Conservation (phyloP, 108 stramenopile species). For the Skeletonema marinoi region DNA sequence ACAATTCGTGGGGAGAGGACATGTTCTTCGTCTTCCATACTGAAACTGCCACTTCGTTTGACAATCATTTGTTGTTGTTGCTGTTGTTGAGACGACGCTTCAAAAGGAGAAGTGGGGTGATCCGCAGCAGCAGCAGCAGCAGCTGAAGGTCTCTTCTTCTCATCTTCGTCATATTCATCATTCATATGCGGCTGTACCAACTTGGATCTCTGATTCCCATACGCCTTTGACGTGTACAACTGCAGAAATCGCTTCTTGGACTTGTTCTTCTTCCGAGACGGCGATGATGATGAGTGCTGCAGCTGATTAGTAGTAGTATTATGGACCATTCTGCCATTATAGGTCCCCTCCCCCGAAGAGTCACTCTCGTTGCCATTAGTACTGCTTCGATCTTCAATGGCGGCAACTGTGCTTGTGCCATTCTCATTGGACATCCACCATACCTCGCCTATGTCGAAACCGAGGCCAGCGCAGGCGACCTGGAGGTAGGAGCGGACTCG, state of each 20-base stretch:
- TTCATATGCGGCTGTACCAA: constrained; percentile 73
- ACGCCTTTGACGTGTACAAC: constrained; percentile 94
- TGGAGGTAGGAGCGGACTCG: constrained; percentile 90
- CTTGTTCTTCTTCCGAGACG: not conserved
- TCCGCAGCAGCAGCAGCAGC: not conserved
- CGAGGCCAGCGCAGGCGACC: constrained; percentile 92
- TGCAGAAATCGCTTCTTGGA: constrained; percentile 85
- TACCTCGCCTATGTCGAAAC: constrained; percentile 96
- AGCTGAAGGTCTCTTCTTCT: constrained; percentile 43
- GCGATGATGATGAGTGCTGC: not conserved
- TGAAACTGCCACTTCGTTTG: not conserved
- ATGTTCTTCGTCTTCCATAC: constrained; percentile 60
- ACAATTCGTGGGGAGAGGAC: constrained; percentile 89
- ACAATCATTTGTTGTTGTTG: constrained; percentile 2
- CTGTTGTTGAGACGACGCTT: constrained; percentile 18
- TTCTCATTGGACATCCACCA: constrained; percentile 91
- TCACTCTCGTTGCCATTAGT: constrained; percentile 9
- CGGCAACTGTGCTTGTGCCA: constrained; percentile 67
- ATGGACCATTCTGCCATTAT: not conserved
- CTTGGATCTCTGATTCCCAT: constrained; percentile 77
- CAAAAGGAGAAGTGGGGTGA: not conserved
- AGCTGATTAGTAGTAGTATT: not conserved
- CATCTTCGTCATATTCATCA: constrained; percentile 43
- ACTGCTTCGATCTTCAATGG: constrained; percentile 51
- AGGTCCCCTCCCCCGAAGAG: constrained; percentile 6